Evolutionary conservation across 176 grass and related monocot species (phyloP), one percentile per base, ranked within the genome.

Genomic region (Cenchrus fungigraminus): DNA sequence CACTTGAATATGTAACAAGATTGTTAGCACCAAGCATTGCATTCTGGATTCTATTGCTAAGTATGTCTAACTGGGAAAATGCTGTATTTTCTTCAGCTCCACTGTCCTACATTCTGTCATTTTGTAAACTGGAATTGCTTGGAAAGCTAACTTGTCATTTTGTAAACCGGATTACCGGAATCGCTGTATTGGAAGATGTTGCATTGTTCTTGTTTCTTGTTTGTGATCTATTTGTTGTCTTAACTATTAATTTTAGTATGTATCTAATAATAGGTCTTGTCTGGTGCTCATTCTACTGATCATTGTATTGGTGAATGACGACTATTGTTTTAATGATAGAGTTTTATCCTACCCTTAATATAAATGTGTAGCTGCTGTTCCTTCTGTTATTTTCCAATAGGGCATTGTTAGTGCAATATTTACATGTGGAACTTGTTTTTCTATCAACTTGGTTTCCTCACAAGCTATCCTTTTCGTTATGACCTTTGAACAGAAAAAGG

Each of bases 401-500:
- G 8, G 8, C 37, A 17, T 63, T 9, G 2, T 1, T 78, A 0
- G 4, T 51, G 7, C 64, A 53, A 6, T 0, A 11, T 11, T 13
- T 63, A 2, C 2, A 1, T 19, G 14, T 12, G 0, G 9, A 31
- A 43, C 37, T 67, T 68, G 40, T 6, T 42, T 75, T 71, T 16
- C 17, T 13, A 6, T 3, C 15, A 5, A 13, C 68, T 6, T 58
- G 3, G n/a, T 69, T n/a, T 12, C 10, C 22, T 85, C 42, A 74
- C 31, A 59, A n/a, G 12, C 43, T 47, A 16, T 17, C 29, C 15
- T 15, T 55, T 3, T 12, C 58, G 37, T 40, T 40, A 40, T 4
- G 8, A 1, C 8, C 10, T 40, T 40, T 83, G 3, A 71, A 49
- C 86, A 94, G 89, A 94, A 89, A 84, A 90, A 76, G 58, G 92